Conservation (phyloP, 208 protist genomes). For the Leishmania tarentolae region DNA sequence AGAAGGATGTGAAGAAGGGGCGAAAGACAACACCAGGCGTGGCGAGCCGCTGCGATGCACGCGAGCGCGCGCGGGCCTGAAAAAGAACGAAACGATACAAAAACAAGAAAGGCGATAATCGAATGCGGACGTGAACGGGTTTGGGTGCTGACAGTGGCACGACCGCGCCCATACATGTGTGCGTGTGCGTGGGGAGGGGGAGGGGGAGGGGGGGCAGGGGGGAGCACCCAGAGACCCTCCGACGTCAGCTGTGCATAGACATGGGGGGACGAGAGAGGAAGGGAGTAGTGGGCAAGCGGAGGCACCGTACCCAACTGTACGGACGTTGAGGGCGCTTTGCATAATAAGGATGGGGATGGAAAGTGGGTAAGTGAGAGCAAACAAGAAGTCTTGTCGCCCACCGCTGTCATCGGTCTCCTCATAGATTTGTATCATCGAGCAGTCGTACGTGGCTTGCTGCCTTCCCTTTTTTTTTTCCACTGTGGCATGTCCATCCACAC, state of each 20-base stretch:
- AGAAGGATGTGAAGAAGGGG: background rate
- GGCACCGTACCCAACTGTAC: background rate
- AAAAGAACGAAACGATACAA: background rate
- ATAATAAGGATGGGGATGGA: background rate
- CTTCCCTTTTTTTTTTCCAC: background rate
- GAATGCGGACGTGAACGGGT: background rate
- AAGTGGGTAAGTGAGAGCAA: background rate
- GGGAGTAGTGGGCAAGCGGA: background rate
- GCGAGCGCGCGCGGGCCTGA: background rate
- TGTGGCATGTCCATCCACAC: background rate
- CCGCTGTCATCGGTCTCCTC: background rate
- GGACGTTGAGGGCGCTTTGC: background rate
- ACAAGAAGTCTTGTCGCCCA: background rate
- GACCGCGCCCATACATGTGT: background rate
- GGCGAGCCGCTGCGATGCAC: conserved; percentile 5
- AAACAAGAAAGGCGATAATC: background rate
- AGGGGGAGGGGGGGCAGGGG: too few relatives aligned
- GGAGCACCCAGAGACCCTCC: too few relatives aligned
- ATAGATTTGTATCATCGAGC: background rate
- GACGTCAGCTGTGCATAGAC: background rate
- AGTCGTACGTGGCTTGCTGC: too few relatives aligned
- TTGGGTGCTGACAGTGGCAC: background rate
- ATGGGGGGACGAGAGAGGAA: background rate
- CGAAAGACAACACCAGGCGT: background rate
- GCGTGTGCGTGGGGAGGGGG: too few relatives aligned